phyloP scores from a whole-genome alignment of 1,139 yeast species.

The Yamadazyma conglobata region DNA sequence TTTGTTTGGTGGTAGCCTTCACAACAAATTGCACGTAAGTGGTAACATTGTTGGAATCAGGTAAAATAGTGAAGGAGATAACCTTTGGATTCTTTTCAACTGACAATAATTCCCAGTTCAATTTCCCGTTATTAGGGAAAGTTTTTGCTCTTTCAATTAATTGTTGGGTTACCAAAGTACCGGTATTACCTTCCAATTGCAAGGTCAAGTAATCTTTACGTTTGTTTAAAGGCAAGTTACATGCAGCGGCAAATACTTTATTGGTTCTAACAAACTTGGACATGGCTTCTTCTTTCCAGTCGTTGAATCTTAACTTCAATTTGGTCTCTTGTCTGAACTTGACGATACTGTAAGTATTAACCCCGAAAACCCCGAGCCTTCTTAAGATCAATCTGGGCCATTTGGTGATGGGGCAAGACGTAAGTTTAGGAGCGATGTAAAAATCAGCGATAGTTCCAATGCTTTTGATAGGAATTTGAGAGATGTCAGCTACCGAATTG shows the following conservation, averaged over 20 bases:
- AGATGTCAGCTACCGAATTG: slow-evolving; percentile 22
- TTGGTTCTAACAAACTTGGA: slow-evolving; percentile 41
- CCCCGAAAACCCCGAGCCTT: slow-evolving; percentile 39
- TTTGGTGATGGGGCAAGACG: slow-evolving; percentile 27
- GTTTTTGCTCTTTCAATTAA: slow-evolving; percentile 27
- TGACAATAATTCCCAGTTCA: slow-evolving; percentile 75
- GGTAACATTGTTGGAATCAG: slow-evolving; percentile 67
- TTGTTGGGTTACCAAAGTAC: slow-evolving; percentile 31
- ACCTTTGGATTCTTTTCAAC: slow-evolving; percentile 72
- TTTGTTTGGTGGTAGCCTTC: slow-evolving; percentile 70
- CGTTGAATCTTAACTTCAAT: slow-evolving; percentile 34
- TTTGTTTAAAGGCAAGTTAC: slow-evolving; percentile 27
- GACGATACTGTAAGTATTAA: slow-evolving; percentile 41
- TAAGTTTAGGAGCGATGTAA: slow-evolving; percentile 40
- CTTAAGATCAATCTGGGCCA: slow-evolving; percentile 41
- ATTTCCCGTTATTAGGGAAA: slow-evolving; percentile 56
- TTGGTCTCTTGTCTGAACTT: slow-evolving; percentile 42
- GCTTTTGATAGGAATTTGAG: slow-evolving; percentile 38
- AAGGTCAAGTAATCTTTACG: slow-evolving; percentile 26
- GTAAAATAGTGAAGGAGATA: slow-evolving; percentile 54
- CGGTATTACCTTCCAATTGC: slow-evolving; percentile 33
- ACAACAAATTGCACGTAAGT: slow-evolving; percentile 74
- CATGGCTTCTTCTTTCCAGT: slow-evolving; percentile 45
- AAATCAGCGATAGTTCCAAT: slow-evolving; percentile 45
- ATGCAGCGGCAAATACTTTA: slow-evolving; percentile 43